Base-by-base conservation (phyloP, 495 filamentous ascomycete genomes). In the Polyplosphaeria fusca region DNA sequence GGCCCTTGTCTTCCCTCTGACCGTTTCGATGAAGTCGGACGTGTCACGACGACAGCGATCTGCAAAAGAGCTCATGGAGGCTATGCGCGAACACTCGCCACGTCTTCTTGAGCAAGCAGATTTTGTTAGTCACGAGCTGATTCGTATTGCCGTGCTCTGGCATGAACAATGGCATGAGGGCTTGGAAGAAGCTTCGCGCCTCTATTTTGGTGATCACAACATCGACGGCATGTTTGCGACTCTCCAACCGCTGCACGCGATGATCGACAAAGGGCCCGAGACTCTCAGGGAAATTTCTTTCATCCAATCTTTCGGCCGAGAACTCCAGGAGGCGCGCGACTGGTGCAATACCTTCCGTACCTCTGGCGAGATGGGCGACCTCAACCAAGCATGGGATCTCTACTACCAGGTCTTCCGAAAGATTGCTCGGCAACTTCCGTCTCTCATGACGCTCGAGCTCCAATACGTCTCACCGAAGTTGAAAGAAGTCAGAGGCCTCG, bases 161-260 rank as follows among this genome's bases (percentile, higher is more conserved):
- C 93, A 99, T 69, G 93, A 99, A 64, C 85, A 91, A 40, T 99
- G 93, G 93, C 94, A 99, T 61, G 93, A 99, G 70, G 94, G 86
- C n/a, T 79, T 99, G 12, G 93, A 99, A 70, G 94, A 99, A 72
- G 94, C 93, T 2, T 96, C 90, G 4, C 83, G 94, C 43, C 70
- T 76, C 20, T 86, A 87, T 67, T 99, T 99, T 64, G 93, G 91
- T 38, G 94, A 96, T 66, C 84, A 89, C 54, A 94, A 99, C 67
- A 89, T 95, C 48, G 88, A 96, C 50, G 95, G 91, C 68, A 97
- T 97, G 92, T 92, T 99, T 68, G 79, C 83, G 37, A 90, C 87
- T 1, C 82, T 99, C 22, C 86, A 85, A 22, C 94, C 93, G 13
- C 76, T 99, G 43, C 93, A 99, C 69, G 87, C 92, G 27, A 83